phyloP scores from a whole-genome alignment of 2,329 filamentous ascomycete genomes.

The Fusarium scirpi region DNA sequence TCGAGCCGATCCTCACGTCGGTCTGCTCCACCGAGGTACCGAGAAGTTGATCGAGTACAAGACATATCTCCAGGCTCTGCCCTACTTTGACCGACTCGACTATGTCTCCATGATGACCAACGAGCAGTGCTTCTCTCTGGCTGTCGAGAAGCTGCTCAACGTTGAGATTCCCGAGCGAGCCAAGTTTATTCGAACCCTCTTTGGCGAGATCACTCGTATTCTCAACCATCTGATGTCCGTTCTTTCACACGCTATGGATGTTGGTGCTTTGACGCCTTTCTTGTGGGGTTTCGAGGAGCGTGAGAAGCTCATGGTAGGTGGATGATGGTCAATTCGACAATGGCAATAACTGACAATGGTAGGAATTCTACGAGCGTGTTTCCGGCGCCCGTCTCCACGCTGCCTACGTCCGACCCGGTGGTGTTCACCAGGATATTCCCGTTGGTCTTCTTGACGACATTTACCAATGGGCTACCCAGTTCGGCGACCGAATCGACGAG shows the following conservation, averaged over 20 bases:
- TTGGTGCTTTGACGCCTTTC: conserved; percentile 97
- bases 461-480: conserved; percentile 99
- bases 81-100: conserved; percentile 98
- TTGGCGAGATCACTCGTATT: conserved; percentile 92
- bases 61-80: conserved; percentile 96
- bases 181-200: conserved; percentile 96
- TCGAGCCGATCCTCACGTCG: conserved; percentile 95
- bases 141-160: conserved; percentile 97
- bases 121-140: conserved; percentile 95
- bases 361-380: conserved; percentile 99
- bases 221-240: conserved; percentile 99
- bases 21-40: conserved; percentile 93
- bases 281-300: conserved; percentile 99
- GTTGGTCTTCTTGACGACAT: conserved; percentile 96
- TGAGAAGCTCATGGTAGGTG: conserved; percentile 97
- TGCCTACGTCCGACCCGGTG: conserved; percentile 95
- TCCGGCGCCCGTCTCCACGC: conserved; percentile 97
- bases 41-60: conserved; percentile 99
- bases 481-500: conserved; percentile 97
- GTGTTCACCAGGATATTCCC: conserved; percentile 95
- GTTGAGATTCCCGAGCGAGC: conserved; percentile 94
- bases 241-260: conserved; percentile 97
- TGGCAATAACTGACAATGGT: conserved; percentile 21
- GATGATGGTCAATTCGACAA: neutral
- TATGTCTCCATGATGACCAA: conserved; percentile 99